These are phyloP conservation scores for Euphrasia confusa DNA, from an alignment of 257 asterid genomes.

Conservation along the genomic window DNA sequence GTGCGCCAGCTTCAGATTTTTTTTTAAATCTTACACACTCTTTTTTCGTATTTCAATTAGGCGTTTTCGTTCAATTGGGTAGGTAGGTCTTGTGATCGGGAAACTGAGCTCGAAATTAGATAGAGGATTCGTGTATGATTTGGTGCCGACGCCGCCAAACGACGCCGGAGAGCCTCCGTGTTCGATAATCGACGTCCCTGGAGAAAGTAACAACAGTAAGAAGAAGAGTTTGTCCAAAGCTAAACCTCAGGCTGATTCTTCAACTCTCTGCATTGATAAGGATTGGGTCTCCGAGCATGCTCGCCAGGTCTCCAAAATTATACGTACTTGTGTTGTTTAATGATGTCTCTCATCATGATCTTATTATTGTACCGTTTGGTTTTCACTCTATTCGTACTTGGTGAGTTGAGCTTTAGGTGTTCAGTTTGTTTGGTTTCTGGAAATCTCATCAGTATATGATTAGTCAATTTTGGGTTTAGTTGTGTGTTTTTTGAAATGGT, in stretches of 20 bases:
- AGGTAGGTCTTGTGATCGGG: conserved; percentile 94
- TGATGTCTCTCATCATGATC: conserved; percentile 2
- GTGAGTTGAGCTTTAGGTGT: conserved; percentile 1
- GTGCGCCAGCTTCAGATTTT: conserved; percentile 25
- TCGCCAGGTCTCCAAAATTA: conserved; percentile 69
- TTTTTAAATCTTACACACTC: not conserved
- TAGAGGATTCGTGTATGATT: conserved; percentile 73
- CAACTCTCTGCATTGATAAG: conserved; percentile 58
- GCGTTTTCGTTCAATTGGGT: conserved; percentile 16
- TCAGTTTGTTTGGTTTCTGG: conserved; percentile 6
- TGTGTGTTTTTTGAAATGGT: not conserved
- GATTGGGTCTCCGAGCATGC: conserved; percentile 97
- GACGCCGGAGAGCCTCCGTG: conserved; percentile 79
- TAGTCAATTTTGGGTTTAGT: conserved; percentile 15
- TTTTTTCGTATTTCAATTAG: not conserved
- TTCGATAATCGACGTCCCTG: conserved; percentile 45
- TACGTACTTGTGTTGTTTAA: conserved; percentile 16
- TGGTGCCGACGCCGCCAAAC: conserved; percentile 85
- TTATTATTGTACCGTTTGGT: not conserved
- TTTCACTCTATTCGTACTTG: conserved; percentile 3
- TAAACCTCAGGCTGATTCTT: conserved; percentile 55
- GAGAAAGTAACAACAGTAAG: conserved; percentile 40
- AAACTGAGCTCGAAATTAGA: conserved; percentile 68
- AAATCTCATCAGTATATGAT: conserved; percentile 8
- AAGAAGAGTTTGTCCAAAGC: conserved; percentile 59